phyloP scores from a whole-genome alignment of 805 yeast species.

The Wickerhamiella domercqiae region DNA sequence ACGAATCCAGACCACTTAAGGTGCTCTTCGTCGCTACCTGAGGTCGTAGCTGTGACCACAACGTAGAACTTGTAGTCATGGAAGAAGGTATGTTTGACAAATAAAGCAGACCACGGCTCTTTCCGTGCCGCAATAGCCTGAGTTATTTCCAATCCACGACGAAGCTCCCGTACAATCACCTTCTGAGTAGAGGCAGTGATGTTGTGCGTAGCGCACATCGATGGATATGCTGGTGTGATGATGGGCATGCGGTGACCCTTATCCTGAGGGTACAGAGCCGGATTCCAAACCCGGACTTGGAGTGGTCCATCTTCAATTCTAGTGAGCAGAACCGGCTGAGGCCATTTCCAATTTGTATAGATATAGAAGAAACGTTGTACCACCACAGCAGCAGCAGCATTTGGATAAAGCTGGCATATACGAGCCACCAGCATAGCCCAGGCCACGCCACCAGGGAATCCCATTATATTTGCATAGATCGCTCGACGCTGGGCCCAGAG shows the following conservation, averaged over 20 bases:
- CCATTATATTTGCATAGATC: conserved; percentile 84
- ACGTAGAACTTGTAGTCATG: conserved; percentile 72
- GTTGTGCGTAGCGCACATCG: conserved; percentile 98
- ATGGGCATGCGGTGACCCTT: conserved; percentile 92
- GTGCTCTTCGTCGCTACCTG: conserved; percentile 64
- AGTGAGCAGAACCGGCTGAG: conserved; percentile 87
- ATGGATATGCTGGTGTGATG: conserved; percentile 94
- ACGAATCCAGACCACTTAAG: conserved; percentile 85
- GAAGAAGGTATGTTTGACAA: conserved; percentile 71
- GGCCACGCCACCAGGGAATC: conserved; percentile 99
- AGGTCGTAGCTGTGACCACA: conserved; percentile 65
- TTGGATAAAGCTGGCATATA: conserved; percentile 91
- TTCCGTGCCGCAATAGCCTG: conserved; percentile 49
- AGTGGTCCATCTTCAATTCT: conserved; percentile 95
- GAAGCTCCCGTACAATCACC: conserved; percentile 63
- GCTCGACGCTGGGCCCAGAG: conserved; percentile 96
- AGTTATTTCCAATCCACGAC: conserved; percentile 59
- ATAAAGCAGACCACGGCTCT: conserved; percentile 58
- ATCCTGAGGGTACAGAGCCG: conserved; percentile 76
- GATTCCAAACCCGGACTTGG: conserved; percentile 95
- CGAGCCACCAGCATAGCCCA: conserved; percentile 99
- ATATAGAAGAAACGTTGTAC: conserved; percentile 82
- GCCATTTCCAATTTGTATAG: conserved; percentile 90
- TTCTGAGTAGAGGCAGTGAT: conserved; percentile 78
- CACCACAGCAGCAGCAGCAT: conserved; percentile 84